These are phyloP conservation scores for Plasmodium malariae DNA, from an alignment of 169 alveolate species.

Conservation along the genomic window DNA sequence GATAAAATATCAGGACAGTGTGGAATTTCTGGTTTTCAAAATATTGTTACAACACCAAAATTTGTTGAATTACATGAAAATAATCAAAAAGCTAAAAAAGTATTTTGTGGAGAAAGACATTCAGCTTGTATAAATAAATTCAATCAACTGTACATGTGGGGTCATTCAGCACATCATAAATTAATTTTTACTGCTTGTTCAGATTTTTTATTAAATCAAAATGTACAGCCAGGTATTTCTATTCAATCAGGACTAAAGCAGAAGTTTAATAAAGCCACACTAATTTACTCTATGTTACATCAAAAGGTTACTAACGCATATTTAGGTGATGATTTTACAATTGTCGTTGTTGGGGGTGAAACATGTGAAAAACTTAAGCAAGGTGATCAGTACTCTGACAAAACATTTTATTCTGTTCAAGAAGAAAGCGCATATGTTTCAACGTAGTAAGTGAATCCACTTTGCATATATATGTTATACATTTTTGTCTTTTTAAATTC, in stretches of 20 bases:
- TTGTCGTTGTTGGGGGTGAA: conserved; percentile 84
- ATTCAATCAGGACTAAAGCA: conserved; percentile 85
- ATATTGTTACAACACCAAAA: conserved; percentile 76
- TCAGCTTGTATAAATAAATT: conserved; percentile 87
- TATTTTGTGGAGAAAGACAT: conserved; percentile 88
- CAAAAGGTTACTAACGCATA: conserved; percentile 85
- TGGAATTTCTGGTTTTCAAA: conserved; percentile 85
- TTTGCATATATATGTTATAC: neutral
- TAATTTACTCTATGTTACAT: conserved; percentile 84
- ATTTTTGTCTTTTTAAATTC: too few species aligned
- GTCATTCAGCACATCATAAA: conserved; percentile 90
- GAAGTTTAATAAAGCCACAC: conserved; percentile 78
- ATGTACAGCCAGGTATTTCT: conserved; percentile 90
- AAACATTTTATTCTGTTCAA: conserved; percentile 45
- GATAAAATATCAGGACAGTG: conserved; percentile 90
- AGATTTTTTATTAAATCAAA: conserved; percentile 83
- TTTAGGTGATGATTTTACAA: conserved; percentile 83
- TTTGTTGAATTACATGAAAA: conserved; percentile 79
- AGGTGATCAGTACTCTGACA: conserved; percentile 41
- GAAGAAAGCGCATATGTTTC: conserved; percentile 64
- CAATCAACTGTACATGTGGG: conserved; percentile 89
- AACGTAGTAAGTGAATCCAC: neutral
- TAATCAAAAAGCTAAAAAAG: conserved; percentile 75
- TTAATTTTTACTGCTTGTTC: conserved; percentile 87
- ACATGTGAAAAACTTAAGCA: conserved; percentile 21